A percentile compares a stretch with the other conserved stretches of the same genome.
These are phyloP conservation scores for Xanthoparmelia taractica DNA, from an alignment of 495 filamentous ascomycete genomes.

Conservation along the genomic window DNA sequence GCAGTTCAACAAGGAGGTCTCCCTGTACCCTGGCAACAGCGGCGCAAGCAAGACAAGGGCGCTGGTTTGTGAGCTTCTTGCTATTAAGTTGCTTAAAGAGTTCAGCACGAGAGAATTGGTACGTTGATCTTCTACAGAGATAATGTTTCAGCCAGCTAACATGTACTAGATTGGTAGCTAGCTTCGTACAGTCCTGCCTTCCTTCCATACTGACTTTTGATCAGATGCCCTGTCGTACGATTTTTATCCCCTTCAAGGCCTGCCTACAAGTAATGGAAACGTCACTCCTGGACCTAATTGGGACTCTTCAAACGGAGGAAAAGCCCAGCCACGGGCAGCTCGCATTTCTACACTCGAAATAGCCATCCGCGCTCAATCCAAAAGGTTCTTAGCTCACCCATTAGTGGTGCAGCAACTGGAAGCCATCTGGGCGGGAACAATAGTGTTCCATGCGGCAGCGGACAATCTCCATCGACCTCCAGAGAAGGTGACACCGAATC, in stretches of 20 bases:
- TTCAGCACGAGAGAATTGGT: slow-evolving; percentile 76
- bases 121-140: slow-evolving; percentile 1
- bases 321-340: slow-evolving; percentile 45
- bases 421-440: slow-evolving; percentile 90
- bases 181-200: not conserved
- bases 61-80: slow-evolving; percentile 83
- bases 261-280: slow-evolving; percentile 37
- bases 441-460: slow-evolving; percentile 81
- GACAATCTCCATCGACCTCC: slow-evolving; percentile 66
- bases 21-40: slow-evolving; percentile 70
- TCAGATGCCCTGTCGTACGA: slow-evolving; percentile 91
- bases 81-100: slow-evolving; percentile 81
- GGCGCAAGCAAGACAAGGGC: slow-evolving; percentile 75
- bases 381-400: slow-evolving; percentile 82
- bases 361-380: slow-evolving; percentile 81
- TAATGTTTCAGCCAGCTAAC: slow-evolving; percentile 17
- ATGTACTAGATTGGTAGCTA: slow-evolving; percentile 22
- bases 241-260: slow-evolving; percentile 83
- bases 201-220: slow-evolving; percentile 15
- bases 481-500: slow-evolving; percentile 24
- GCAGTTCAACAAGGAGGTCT: slow-evolving; percentile 82
- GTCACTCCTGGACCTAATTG: slow-evolving; percentile 31
- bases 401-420: slow-evolving; percentile 86
- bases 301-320: slow-evolving; percentile 31
- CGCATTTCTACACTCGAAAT: slow-evolving; percentile 85